Conservation (phyloP, 2,329 filamentous ascomycete species). For the Xylaria sp. region DNA sequence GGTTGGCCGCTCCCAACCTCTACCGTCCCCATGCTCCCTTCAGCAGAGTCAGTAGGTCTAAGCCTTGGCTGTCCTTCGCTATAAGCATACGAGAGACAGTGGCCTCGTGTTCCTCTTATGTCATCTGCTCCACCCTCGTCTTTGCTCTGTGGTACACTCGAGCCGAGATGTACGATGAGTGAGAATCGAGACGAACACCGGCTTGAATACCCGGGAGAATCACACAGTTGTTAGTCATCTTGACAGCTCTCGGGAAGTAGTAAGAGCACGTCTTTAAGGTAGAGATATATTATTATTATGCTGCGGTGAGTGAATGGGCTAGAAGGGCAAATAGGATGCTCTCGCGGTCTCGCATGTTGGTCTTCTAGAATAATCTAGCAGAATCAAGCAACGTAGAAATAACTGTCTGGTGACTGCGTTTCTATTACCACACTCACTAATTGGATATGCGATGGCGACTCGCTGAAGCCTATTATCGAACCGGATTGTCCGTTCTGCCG, state of each 20-base stretch:
- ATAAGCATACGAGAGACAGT: neutral
- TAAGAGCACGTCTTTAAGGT: too few relatives aligned
- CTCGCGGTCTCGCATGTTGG: neutral
- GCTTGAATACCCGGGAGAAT: too few relatives aligned
- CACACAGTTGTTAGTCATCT: too few relatives aligned
- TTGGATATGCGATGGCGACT: slow-evolving; percentile 33
- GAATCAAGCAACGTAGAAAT: neutral
- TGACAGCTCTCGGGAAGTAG: too few relatives aligned
- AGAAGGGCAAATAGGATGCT: neutral
- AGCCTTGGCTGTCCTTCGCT: too few relatives aligned
- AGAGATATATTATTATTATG: neutral
- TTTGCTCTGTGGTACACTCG: too few relatives aligned
- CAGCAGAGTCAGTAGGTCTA: neutral
- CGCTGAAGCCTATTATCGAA: slow-evolving; percentile 33
- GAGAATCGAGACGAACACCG: neutral
- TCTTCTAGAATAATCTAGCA: neutral
- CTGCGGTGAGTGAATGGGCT: neutral
- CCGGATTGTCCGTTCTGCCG: slow-evolving; percentile 23
- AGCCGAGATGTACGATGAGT: neutral
- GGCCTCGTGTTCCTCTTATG: neutral
- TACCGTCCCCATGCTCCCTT: too few relatives aligned
- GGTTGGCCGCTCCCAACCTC: too few relatives aligned
- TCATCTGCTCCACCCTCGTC: too few relatives aligned
- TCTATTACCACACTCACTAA: slow-evolving; percentile 28
- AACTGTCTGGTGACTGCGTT: slow-evolving; percentile 21